Percentiles rank a stretch among this genome's conserved stretches.
These are phyloP conservation scores for Colletotrichum viniferum DNA, from an alignment of 2,329 filamentous ascomycete species.

Conservation along the genomic window DNA sequence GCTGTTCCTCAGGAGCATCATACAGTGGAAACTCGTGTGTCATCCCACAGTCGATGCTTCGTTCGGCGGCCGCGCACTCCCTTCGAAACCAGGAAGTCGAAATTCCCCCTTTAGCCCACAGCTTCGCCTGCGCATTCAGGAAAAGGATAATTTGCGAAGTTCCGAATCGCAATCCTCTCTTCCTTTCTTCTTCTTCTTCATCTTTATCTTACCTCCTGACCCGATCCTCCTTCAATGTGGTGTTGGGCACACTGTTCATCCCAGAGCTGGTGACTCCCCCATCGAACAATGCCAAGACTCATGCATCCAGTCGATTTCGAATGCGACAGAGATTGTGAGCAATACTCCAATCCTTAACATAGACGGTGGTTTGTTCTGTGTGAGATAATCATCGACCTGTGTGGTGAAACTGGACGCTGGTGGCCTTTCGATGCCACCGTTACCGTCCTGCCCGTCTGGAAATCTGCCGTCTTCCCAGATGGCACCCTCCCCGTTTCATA, in stretches of 20 bases:
- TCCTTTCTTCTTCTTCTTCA: neutral
- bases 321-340: neutral
- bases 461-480: neutral
- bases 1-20: neutral
- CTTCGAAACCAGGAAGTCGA: neutral
- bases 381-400: neutral
- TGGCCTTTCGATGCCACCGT: neutral
- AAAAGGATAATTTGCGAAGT: neutral
- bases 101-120: neutral
- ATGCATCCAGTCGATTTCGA: neutral
- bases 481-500: neutral
- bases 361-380: neutral
- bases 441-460: neutral
- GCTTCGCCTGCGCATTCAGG: neutral
- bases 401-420: neutral
- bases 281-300: neutral
- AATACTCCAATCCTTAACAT: neutral
- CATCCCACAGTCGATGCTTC: neutral
- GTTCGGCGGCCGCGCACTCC: neutral
- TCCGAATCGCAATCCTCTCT: neutral
- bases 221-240: neutral
- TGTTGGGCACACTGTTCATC: neutral
- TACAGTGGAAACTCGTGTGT: neutral
- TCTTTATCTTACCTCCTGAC: neutral
- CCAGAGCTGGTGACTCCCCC: neutral